Evolutionary conservation across 140 eudicot genomes (phyloP).

Genomic region (Oenanthe javanica): DNA sequence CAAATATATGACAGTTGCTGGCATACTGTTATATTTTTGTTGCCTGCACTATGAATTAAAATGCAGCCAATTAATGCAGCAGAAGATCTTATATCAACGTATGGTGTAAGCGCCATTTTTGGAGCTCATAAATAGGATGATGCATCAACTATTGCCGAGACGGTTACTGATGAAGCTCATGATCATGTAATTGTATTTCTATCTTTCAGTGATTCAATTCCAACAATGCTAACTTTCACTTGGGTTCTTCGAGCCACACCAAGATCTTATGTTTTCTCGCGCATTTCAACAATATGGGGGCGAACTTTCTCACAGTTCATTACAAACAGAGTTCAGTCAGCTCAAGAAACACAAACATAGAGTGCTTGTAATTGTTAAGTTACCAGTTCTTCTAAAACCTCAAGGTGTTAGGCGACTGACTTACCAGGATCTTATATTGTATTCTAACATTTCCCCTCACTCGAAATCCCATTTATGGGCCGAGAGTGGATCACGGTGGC

Average conservation of each 20-base stretch:
- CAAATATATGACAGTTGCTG: background rate
- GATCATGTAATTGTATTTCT: background rate
- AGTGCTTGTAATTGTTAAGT: conserved; percentile 6
- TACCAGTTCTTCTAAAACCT: too few species aligned
- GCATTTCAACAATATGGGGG: background rate
- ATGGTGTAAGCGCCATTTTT: background rate
- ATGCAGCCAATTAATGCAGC: background rate
- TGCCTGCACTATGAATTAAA: background rate
- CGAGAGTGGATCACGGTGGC: too few species aligned
- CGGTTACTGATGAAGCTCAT: background rate
- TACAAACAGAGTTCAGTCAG: background rate
- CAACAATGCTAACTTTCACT: background rate
- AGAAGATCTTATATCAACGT: background rate
- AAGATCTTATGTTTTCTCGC: background rate
- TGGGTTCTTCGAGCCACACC: background rate
- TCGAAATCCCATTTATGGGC: too few species aligned
- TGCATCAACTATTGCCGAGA: background rate
- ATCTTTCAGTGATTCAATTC: background rate
- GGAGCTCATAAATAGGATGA: background rate
- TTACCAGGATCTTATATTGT: too few species aligned
- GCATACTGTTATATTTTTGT: background rate
- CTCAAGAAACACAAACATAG: background rate
- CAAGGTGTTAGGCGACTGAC: too few species aligned
- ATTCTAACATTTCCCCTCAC: too few species aligned
- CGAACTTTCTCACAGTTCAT: background rate